Evolutionary conservation across 2,329 filamentous ascomycete species (phyloP).

Genomic region (Pyricularia sp.): DNA sequence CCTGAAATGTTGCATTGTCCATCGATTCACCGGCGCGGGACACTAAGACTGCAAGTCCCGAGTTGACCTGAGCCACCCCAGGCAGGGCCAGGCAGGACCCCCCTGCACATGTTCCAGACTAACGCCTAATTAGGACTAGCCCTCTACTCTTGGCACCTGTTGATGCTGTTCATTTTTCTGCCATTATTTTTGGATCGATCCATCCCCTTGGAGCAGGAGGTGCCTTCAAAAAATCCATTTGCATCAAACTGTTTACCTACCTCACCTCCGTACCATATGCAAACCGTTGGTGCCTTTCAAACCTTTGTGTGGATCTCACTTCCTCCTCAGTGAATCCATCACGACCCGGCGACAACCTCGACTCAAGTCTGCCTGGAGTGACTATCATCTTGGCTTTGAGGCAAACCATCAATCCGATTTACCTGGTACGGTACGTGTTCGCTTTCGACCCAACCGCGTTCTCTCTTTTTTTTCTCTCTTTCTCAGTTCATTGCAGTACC

Average conservation of each 20-base stretch:
- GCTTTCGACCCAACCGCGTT: not conserved
- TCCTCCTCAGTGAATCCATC: not conserved
- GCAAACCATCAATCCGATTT: not conserved
- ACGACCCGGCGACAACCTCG: not conserved
- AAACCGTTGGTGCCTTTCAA: not conserved
- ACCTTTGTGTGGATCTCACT: not conserved
- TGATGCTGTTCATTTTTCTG: not conserved
- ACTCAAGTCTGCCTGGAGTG: not conserved
- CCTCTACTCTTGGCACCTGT: not conserved
- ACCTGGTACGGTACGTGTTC: not conserved
- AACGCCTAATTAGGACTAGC: not conserved
- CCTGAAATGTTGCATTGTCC: slow-evolving; percentile 4
- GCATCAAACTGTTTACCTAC: not conserved
- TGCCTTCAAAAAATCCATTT: not conserved
- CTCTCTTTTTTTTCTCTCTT: not conserved
- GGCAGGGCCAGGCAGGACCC: not conserved
- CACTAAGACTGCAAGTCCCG: slow-evolving; percentile 1
- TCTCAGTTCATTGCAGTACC: not conserved
- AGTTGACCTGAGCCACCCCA: slow-evolving; percentile 3
- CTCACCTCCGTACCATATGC: not conserved
- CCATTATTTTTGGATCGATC: slow-evolving; percentile 3
- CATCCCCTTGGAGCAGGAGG: not conserved
- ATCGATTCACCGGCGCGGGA: not conserved
- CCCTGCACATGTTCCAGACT: slow-evolving; percentile 1
- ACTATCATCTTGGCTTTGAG: not conserved